Evolutionary conservation across 495 filamentous ascomycete species (phyloP).

Genomic region (Extremus antarcticus): DNA sequence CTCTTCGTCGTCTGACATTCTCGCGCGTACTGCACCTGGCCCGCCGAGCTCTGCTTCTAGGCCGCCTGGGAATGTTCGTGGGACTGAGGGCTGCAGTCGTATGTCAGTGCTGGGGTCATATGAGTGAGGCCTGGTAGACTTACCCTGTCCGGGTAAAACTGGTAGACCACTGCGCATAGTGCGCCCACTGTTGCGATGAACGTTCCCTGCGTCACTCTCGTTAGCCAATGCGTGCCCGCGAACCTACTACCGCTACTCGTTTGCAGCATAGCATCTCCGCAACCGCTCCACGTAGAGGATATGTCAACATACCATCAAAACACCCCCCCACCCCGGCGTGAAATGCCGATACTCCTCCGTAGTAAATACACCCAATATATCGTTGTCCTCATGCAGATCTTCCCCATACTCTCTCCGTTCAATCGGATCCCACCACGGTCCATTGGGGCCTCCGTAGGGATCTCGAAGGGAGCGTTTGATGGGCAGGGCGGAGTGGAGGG

Average conservation of each 20-base stretch:
- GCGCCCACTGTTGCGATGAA: conserved; percentile 62
- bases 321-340: conserved; percentile 54
- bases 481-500: conserved; percentile 29
- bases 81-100: conserved; percentile 43
- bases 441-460: conserved; percentile 56
- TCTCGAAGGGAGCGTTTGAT: conserved; percentile 83
- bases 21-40: conserved; percentile 25
- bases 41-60: conserved; percentile 82
- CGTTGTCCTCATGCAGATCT: conserved; percentile 92
- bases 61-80: conserved; percentile 71
- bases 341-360: conserved; percentile 83
- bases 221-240: too few species aligned
- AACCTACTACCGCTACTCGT: too few species aligned
- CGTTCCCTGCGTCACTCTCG: conserved; percentile 32
- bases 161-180: conserved; percentile 59
- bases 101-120: neutral
- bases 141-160: conserved; percentile 69
- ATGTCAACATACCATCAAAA: conserved; percentile 42
- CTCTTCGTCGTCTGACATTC: conserved; percentile 9
- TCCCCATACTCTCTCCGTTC: conserved; percentile 94
- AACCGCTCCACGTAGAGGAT: too few species aligned
- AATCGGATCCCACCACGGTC: conserved; percentile 86
- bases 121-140: neutral
- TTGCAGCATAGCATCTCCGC: neutral
- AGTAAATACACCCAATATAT: conserved; percentile 84